phyloP scores from a whole-genome alignment of 495 filamentous ascomycete species.

The Penicillium longicatenatum region DNA sequence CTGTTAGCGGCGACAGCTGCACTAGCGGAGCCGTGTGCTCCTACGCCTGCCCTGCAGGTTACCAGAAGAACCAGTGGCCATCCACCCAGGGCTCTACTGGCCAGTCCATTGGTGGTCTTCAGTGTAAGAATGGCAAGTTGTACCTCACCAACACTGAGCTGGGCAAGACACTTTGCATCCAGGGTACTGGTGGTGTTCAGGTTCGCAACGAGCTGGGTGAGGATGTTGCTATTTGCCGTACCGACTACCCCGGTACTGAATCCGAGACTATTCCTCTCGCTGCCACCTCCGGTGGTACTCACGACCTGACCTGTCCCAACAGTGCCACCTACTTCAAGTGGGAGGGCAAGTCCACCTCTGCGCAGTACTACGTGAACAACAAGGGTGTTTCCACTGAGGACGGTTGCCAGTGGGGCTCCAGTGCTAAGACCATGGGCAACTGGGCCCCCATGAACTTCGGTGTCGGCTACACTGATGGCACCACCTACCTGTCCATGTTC shows the following conservation, averaged over 20 bases:
- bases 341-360: constrained; percentile 73
- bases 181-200: constrained; percentile 67
- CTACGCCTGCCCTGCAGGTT: constrained; percentile 89
- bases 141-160: constrained; percentile 69
- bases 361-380: constrained; percentile 97
- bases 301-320: constrained; percentile 72
- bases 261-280: constrained; percentile 77
- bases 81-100: constrained; percentile 72
- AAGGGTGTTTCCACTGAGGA: constrained; percentile 63
- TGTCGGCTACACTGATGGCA: constrained; percentile 63
- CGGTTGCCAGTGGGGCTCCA: constrained; percentile 79
- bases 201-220: constrained; percentile 70
- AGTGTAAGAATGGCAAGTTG: constrained; percentile 75
- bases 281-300: constrained; percentile 54
- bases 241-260: constrained; percentile 92
- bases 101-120: constrained; percentile 86
- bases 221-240: constrained; percentile 81
- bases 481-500: constrained; percentile 85
- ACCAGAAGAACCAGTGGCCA: constrained; percentile 95
- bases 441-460: constrained; percentile 89
- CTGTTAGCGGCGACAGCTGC: constrained; percentile 59
- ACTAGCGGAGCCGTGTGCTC: constrained; percentile 74
- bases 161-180: constrained; percentile 71
- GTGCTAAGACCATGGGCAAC: constrained; percentile 69
- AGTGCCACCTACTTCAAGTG: constrained; percentile 72